Base-by-base conservation (phyloP, 2,329 filamentous ascomycete species). In the Coniochaeta hoffmannii region DNA sequence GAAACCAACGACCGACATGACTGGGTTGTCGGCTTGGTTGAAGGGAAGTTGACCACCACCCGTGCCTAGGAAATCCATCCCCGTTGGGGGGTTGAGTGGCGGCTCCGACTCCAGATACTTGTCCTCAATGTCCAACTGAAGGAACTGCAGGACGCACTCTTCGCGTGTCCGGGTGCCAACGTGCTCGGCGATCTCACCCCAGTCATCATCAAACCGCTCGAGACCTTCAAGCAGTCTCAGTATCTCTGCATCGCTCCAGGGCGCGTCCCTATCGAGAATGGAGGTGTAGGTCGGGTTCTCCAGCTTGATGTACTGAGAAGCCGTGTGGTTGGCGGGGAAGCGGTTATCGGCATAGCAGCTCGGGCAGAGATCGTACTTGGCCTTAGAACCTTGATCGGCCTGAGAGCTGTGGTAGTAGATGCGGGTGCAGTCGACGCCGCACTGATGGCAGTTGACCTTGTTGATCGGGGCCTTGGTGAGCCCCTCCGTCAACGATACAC, bases 101-200 rank as follows among this genome's bases (percentile, higher is more conserved):
- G 80, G 77, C 64, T 93, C 86, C 8, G 90, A 85, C 64, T 97
- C 92, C 10, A 97, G 77, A 66, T 97, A 99, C 69, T 96, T 95
- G 75, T 97, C 93, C 70, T 97, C 94, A 59, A 99, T 99, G 63
- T 97, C 93, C 34, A 99, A 79, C 67, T 97, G 91, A 60, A 99
- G 72, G 76, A 99, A 99, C 69, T 97, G 94, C 64, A 97, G 80
- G 15, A 97, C 93, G 69, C 94, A 99, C 73, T 99, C 93, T 70
- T 99, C 95, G 54, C 90, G 82, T 1, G 91, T 96, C 58, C 93
- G 86, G 2, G 90, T 95, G 51, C 89, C 89, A 44, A 99, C 94
- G 66, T 97, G 89, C 60, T 93, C 90, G 1, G 95, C 87, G 61
- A 99, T 92, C 64, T 90, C 85, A 56, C 89, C 87, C 94, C 94